Conservation (phyloP, 495 filamentous ascomycete species). For the Durotheca rogersii region DNA sequence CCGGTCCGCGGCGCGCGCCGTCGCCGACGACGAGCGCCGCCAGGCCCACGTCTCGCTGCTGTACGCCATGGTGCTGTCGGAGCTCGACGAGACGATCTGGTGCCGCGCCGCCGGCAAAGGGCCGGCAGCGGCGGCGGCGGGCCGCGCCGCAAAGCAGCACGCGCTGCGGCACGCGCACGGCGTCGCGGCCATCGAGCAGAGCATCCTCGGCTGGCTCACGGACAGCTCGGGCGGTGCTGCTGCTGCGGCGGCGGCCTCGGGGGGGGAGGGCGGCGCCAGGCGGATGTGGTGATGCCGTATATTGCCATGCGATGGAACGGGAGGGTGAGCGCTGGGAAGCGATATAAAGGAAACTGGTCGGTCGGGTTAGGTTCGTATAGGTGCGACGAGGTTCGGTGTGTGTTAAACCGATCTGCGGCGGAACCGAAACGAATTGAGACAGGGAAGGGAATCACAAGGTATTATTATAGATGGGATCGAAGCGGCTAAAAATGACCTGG, state of each 20-base stretch:
- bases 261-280: slow-evolving; percentile 8
- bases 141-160: slow-evolving; percentile 27
- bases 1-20: slow-evolving; percentile 13
- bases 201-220: slow-evolving; percentile 25
- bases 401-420: too few species aligned
- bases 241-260: too few species aligned
- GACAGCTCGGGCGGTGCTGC: slow-evolving; percentile 3
- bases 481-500: too few species aligned
- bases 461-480: too few species aligned
- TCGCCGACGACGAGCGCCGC: slow-evolving; percentile 20
- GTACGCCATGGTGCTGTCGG: slow-evolving; percentile 29
- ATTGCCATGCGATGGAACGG: too few species aligned
- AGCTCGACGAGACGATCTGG: slow-evolving; percentile 32
- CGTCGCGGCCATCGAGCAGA: slow-evolving; percentile 23
- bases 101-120: slow-evolving; percentile 18
- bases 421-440: too few species aligned
- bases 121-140: too few species aligned
- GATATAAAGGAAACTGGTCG: too few species aligned
- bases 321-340: too few species aligned
- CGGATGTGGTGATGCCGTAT: slow-evolving; percentile 34
- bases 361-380: too few species aligned
- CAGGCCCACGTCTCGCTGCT: slow-evolving; percentile 27
- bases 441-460: too few species aligned
- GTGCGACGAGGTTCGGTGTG: too few species aligned
- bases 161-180: slow-evolving; percentile 11